phyloP scores from a whole-genome alignment of 2,329 filamentous ascomycete species.

The Orbilia ellipsospora region DNA sequence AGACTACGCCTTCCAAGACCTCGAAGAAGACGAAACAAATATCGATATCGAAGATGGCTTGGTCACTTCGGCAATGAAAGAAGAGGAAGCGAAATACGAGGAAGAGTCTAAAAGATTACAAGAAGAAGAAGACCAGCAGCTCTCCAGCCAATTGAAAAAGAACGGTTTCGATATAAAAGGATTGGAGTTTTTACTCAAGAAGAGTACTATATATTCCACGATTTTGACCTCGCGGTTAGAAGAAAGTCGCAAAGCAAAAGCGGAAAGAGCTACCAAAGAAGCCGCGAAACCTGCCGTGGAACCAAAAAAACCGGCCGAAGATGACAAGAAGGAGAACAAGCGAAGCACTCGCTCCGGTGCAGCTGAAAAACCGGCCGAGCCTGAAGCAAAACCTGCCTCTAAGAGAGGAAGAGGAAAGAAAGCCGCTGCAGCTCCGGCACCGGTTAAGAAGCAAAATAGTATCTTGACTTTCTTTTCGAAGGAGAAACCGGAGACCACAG shows the following conservation, averaged over 20 bases:
- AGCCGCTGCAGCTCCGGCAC: constrained; percentile 30
- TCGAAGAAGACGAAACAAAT: constrained; percentile 27
- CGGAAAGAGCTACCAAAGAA: constrained; percentile 39
- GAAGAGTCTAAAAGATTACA: constrained; percentile 42
- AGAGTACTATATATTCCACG: constrained; percentile 58
- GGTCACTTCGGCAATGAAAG: constrained; percentile 53
- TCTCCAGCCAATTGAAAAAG: constrained; percentile 43
- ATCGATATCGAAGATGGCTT: constrained; percentile 45
- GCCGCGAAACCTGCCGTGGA: constrained; percentile 30
- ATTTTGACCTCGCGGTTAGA: constrained; percentile 61
- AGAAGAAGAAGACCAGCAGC: constrained; percentile 44
- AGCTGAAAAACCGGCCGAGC: constrained; percentile 33
- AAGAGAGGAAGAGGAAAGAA: constrained; percentile 60
- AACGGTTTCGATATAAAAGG: constrained; percentile 52
- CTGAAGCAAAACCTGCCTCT: constrained; percentile 30
- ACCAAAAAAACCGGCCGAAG: constrained; percentile 44
- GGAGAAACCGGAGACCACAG: constrained; percentile 68
- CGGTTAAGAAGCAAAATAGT: constrained; percentile 60
- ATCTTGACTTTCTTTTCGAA: constrained; percentile 73
- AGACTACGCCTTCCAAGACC: constrained; percentile 42
- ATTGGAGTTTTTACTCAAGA: constrained; percentile 58
- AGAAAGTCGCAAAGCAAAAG: constrained; percentile 55
- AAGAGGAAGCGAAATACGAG: constrained; percentile 50
- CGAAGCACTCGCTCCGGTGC: constrained; percentile 47
- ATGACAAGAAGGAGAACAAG: constrained; percentile 49